phyloP scores from a whole-genome alignment of 495 filamentous ascomycete species.

The Amorphotheca resinae region DNA sequence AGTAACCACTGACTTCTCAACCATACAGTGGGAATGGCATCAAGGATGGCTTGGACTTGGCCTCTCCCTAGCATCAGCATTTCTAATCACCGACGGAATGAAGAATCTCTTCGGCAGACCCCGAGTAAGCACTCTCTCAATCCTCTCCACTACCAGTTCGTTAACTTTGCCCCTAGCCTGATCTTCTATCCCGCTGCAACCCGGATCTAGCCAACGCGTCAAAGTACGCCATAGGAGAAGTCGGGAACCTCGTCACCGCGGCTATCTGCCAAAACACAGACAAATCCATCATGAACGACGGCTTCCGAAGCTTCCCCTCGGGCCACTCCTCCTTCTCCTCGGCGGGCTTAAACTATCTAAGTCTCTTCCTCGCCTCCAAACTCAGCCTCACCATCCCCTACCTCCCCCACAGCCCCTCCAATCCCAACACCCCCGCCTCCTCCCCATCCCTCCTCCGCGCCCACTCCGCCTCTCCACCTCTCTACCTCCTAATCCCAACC shows the following conservation, averaged over 20 bases:
- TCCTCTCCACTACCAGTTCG: background rate
- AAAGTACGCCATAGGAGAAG: constrained; percentile 30
- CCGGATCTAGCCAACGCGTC: constrained; percentile 36
- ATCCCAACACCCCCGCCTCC: constrained; percentile 22
- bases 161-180: constrained; percentile 30
- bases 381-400: constrained; percentile 46
- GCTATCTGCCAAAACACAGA: constrained; percentile 61
- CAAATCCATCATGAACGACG: constrained; percentile 57
- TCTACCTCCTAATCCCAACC: constrained; percentile 59
- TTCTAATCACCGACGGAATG: constrained; percentile 68
- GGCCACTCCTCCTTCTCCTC: constrained; percentile 54
- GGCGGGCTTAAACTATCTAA: constrained; percentile 70
- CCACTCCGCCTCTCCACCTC: constrained; percentile 54
- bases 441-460: constrained; percentile 38
- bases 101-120: constrained; percentile 85
- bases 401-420: constrained; percentile 32
- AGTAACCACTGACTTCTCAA: too few species aligned
- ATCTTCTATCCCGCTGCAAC: constrained; percentile 60
- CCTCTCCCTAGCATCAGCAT: constrained; percentile 52
- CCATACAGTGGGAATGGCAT: constrained; percentile 82
- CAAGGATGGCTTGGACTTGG: constrained; percentile 64
- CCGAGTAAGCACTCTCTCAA: constrained; percentile 21
- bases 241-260: constrained; percentile 40
- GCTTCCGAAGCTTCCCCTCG: constrained; percentile 75
- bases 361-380: constrained; percentile 53